phyloP scores from a whole-genome alignment of 2,329 filamentous ascomycete genomes.

The Graphiopsis chlorocephala region DNA sequence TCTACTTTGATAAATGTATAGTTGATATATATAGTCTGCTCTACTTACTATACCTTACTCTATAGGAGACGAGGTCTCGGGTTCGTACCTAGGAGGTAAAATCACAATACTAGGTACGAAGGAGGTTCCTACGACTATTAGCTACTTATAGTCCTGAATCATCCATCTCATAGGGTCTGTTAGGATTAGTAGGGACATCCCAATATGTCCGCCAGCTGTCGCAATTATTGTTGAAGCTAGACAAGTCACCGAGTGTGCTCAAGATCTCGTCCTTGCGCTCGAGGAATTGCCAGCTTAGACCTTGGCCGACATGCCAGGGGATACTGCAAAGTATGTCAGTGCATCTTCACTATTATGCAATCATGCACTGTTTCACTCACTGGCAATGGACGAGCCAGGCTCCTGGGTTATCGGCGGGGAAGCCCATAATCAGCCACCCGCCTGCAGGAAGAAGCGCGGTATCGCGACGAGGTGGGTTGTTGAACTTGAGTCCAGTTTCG shows the following conservation, averaged over 20 bases:
- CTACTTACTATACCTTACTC: no score
- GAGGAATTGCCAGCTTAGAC: conserved; percentile 35
- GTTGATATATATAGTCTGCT: no score
- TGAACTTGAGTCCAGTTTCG: conserved; percentile 30
- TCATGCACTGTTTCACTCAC: not conserved
- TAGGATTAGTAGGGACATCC: conserved; percentile 8
- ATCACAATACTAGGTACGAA: no score
- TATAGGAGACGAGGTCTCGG: no score
- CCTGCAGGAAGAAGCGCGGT: conserved; percentile 37
- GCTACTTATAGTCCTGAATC: conserved; percentile 16
- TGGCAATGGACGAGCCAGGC: conserved; percentile 35
- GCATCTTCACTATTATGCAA: not conserved
- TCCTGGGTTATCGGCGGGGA: conserved; percentile 43
- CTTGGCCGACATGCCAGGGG: conserved; percentile 36
- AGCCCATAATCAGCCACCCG: conserved; percentile 44
- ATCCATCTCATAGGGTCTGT: conserved; percentile 16
- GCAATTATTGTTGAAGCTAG: conserved; percentile 1
- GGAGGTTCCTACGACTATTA: no score
- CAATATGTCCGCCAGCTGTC: conserved; percentile 16
- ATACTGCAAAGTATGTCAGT: conserved; percentile 31
- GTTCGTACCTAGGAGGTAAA: no score
- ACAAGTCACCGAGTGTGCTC: not conserved
- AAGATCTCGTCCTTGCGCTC: conserved; percentile 24
- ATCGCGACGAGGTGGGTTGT: conserved; percentile 41
- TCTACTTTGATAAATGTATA: no score